Percentiles rank a stretch among this genome's conserved stretches.
Evolutionary conservation across 306 rosid genomes (phyloP).

Genomic region (Medicago lupulina): DNA sequence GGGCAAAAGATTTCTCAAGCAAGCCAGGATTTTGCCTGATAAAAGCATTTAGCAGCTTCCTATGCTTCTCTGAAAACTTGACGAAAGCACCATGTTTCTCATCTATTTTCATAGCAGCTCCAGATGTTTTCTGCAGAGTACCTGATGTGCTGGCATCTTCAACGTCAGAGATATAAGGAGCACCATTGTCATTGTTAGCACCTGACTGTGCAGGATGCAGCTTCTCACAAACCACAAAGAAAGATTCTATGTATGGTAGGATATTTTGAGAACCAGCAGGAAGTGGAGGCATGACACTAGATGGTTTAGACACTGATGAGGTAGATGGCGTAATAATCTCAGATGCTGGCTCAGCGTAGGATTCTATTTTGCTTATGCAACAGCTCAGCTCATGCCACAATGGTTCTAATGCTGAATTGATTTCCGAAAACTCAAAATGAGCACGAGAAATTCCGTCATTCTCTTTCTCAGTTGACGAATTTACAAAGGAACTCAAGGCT

Average conservation of each 20-base stretch:
- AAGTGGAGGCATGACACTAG: slow-evolving; percentile 75
- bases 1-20: slow-evolving; percentile 93
- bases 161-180: slow-evolving; percentile 70
- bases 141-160: slow-evolving; percentile 74
- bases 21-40: slow-evolving; percentile 95
- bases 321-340: slow-evolving; percentile 59
- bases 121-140: slow-evolving; percentile 64
- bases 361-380: slow-evolving; percentile 92
- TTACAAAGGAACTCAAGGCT: slow-evolving; percentile 88
- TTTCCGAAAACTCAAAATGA: slow-evolving; percentile 74
- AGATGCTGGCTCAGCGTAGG: slow-evolving; percentile 75
- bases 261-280: slow-evolving; percentile 95
- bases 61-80: slow-evolving; percentile 94
- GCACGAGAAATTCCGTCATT: slow-evolving; percentile 54
- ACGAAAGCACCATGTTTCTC: slow-evolving; percentile 81
- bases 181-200: slow-evolving; percentile 63
- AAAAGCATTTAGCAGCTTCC: slow-evolving; percentile 91
- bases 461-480: slow-evolving; percentile 65
- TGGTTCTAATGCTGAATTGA: slow-evolving; percentile 87
- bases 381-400: slow-evolving; percentile 90
- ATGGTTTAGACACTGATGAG: slow-evolving; percentile 68
- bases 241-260: slow-evolving; percentile 91
- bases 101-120: slow-evolving; percentile 63
- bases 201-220: slow-evolving; percentile 82
- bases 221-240: slow-evolving; percentile 95